Conservation (phyloP, 1,284 basidiomycete genomes). For the Apiotrichum brassicae region DNA sequence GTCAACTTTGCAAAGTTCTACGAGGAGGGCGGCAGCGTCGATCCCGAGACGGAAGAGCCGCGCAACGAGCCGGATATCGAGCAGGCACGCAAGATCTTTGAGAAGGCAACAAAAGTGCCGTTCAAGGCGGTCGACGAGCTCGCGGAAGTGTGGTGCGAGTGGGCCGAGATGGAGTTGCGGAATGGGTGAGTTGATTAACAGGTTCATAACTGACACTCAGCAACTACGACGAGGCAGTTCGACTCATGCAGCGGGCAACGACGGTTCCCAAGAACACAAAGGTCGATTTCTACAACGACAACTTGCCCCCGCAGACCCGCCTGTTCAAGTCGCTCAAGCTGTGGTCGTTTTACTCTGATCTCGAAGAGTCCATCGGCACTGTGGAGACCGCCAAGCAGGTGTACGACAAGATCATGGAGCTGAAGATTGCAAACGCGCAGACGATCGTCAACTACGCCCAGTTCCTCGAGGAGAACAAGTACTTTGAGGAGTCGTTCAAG, state of each 20-base stretch:
- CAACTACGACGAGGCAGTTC: slow-evolving; percentile 90
- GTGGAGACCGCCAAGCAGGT: slow-evolving; percentile 87
- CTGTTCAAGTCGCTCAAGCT: slow-evolving; percentile 97
- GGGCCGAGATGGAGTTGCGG: slow-evolving; percentile 96
- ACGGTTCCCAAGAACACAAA: slow-evolving; percentile 83
- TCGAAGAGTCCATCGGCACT: slow-evolving; percentile 92
- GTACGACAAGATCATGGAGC: slow-evolving; percentile 94
- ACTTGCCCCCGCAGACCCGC: slow-evolving; percentile 76
- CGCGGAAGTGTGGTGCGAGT: slow-evolving; percentile 98
- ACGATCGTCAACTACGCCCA: slow-evolving; percentile 95
- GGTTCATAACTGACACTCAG: slow-evolving; percentile 48
- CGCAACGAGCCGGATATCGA: slow-evolving; percentile 70
- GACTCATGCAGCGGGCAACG: slow-evolving; percentile 92
- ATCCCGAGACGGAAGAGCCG: slow-evolving; percentile 52
- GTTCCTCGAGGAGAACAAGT: slow-evolving; percentile 95
- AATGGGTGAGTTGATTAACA: slow-evolving; percentile 62
- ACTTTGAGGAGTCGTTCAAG: slow-evolving; percentile 98
- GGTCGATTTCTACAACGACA: slow-evolving; percentile 90
- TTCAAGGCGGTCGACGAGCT: slow-evolving; percentile 96
- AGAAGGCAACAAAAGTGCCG: slow-evolving; percentile 83
- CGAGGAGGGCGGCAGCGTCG: slow-evolving; percentile 76
- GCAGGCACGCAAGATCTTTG: slow-evolving; percentile 83
- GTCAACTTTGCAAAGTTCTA: slow-evolving; percentile 97
- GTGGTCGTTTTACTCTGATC: slow-evolving; percentile 97
- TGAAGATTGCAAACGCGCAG: slow-evolving; percentile 98